Evolutionary conservation across 306 rosid species (phyloP).

Genomic region (Acacia crassicarpa): DNA sequence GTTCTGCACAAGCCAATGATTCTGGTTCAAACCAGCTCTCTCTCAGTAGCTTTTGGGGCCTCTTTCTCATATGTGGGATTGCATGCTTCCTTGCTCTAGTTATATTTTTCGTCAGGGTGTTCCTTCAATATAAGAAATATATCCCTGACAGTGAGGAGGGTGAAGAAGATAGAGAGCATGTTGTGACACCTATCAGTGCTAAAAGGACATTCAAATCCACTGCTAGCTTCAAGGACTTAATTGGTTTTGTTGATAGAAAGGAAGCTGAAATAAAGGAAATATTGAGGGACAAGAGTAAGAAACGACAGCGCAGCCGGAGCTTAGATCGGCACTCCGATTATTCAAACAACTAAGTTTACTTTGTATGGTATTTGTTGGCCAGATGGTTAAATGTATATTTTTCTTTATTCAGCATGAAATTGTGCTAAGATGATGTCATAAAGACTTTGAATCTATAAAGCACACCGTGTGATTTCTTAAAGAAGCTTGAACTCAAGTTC

Average conservation of each 20-base stretch:
- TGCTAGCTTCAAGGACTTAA: constrained; percentile 51
- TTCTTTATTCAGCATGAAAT: background rate
- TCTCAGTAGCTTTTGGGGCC: constrained; percentile 83
- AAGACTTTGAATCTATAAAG: background rate
- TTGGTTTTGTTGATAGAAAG: constrained; percentile 62
- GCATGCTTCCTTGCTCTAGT: constrained; percentile 55
- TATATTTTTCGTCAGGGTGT: constrained; percentile 50
- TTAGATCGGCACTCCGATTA: constrained; percentile 18
- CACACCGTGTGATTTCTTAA: background rate
- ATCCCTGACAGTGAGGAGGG: constrained; percentile 38
- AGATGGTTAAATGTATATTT: constrained; percentile 10
- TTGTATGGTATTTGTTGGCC: background rate
- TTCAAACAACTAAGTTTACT: constrained; percentile 32
- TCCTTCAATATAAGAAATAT: constrained; percentile 53
- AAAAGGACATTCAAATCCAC: constrained; percentile 35
- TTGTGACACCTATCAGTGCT: constrained; percentile 33
- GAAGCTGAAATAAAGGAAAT: constrained; percentile 65
- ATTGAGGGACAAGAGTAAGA: constrained; percentile 43
- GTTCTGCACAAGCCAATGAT: constrained; percentile 39
- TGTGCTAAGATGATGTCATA: background rate
- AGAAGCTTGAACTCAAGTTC: background rate
- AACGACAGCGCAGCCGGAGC: constrained; percentile 28
- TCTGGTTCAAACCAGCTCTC: constrained; percentile 50
- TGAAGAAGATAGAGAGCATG: constrained; percentile 29
- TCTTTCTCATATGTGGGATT: constrained; percentile 67